Evolutionary conservation across 2,329 filamentous ascomycete species (phyloP), one percentile per base, ranked within the genome.

Genomic region (Penicillium vulpinum): DNA sequence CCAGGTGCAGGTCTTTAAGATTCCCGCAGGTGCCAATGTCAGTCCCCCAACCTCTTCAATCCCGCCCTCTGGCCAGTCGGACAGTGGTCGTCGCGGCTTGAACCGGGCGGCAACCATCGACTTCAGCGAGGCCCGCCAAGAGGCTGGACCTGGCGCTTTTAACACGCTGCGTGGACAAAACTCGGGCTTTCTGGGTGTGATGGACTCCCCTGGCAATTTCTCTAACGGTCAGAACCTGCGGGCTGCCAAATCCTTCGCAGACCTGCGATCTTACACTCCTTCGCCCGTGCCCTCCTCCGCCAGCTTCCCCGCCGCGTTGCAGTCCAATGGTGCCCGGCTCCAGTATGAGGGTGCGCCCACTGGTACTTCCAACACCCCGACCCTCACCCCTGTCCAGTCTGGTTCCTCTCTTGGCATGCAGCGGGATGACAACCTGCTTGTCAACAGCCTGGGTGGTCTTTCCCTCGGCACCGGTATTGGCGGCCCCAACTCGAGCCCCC

Each of bases 81-180:
- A 96, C 62, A 86, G 89, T 54, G 88, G 91, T 66, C 88, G 93
- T 64, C 89, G 93, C 59, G 89, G 88, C 5, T 80, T 99, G 35
- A 96, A 92, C 78, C 88, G 94, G 61, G 92, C 94, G 16, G 94
- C 94, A n/a, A 97, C 94, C 2, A 96, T 95, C 64, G 94, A 97
- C 75, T 97, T 97, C 75, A 92, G 90, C 63, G 89, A 92, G 61
- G 86, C 90, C 50, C 84, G 90, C 52, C 89, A 88, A 60, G 88
- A 89, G 22, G 87, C 55, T 29, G 63, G 87, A 21, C 82, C 81
- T 47, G 86, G 84, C 63, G 88, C 88, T 63, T 93, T 92, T 63
- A 87, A 87, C 67, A 85, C 89, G 2, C 83, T 96, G 35, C 77
- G 78, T 57, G 88, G 90, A 22, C 87, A 93, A 62, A 91, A 93